phyloP scores from a whole-genome alignment of 495 filamentous ascomycete species.

The Aspergillus olivimuriae region DNA sequence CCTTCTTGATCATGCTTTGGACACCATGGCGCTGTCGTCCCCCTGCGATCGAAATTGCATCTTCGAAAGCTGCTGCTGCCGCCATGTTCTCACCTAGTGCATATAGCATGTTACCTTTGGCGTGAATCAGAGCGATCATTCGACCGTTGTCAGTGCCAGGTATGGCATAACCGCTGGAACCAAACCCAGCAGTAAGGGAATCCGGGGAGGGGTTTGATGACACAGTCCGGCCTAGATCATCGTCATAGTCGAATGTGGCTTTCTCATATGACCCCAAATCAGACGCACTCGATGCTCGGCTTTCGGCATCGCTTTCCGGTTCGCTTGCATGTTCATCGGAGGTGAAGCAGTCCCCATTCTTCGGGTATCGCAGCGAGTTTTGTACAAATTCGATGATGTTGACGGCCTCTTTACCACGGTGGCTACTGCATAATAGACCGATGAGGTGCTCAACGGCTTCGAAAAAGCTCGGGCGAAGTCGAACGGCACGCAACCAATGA shows the following conservation, averaged over 20 bases:
- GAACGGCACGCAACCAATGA: constrained; percentile 80
- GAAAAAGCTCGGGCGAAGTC: constrained; percentile 79
- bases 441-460: constrained; percentile 97
- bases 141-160: constrained; percentile 87
- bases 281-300: constrained; percentile 42
- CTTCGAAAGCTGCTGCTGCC: constrained; percentile 89
- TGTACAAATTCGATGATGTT: constrained; percentile 89
- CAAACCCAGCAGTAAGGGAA: constrained; percentile 51
- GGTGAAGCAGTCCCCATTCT: constrained; percentile 42
- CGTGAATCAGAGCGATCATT: constrained; percentile 86
- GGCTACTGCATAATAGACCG: constrained; percentile 74
- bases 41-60: constrained; percentile 83
- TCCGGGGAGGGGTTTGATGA: constrained; percentile 25
- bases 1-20: constrained; percentile 70
- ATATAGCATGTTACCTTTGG: constrained; percentile 98
- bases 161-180: constrained; percentile 80
- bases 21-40: constrained; percentile 69
- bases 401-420: constrained; percentile 80
- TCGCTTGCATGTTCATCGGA: constrained; percentile 50
- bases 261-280: constrained; percentile 48
- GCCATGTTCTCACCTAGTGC: constrained; percentile 75
- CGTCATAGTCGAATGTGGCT: constrained; percentile 51
- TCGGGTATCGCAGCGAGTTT: constrained; percentile 53
- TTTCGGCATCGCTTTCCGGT: constrained; percentile 48
- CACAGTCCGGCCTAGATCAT: constrained; percentile 32